Percentiles rank a stretch among this genome's conserved stretches.
phyloP scores from a whole-genome alignment of 768 basidiomycete genomes.

The Suillus decipiens region DNA sequence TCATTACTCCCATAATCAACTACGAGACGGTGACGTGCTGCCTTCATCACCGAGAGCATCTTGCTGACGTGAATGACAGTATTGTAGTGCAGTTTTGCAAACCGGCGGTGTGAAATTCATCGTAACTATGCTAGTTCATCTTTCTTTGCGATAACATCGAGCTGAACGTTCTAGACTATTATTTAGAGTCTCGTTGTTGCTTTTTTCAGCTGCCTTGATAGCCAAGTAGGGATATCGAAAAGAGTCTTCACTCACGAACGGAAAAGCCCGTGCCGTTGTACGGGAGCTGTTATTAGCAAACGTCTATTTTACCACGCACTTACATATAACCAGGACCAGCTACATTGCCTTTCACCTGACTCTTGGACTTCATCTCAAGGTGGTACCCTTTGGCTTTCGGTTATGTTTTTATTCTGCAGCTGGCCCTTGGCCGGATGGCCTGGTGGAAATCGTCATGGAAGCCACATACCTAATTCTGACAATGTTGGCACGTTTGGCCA shows the following conservation, averaged over 20 bases:
- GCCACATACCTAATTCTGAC: background rate
- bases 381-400: background rate
- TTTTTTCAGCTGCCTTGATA: background rate
- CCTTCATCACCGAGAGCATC: background rate
- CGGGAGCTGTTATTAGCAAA: background rate
- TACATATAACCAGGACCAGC: background rate
- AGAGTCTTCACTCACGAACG: background rate
- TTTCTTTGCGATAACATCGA: background rate
- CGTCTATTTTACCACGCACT: background rate
- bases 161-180: background rate
- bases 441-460: background rate
- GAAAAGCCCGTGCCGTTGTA: background rate
- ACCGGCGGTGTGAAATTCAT: background rate
- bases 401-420: background rate
- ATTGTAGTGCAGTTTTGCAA: background rate
- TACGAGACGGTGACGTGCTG: background rate
- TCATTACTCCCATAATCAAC: background rate
- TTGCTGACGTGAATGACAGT: background rate
- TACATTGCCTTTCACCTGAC: background rate
- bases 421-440: background rate
- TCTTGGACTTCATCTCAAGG: background rate
- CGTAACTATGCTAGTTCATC: background rate
- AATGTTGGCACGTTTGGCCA: background rate
- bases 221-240: background rate
- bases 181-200: background rate